Evolutionary conservation across 106 monocot species (phyloP), one percentile per base, ranked within the genome.

Genomic region (Dactylorhiza incarnata): DNA sequence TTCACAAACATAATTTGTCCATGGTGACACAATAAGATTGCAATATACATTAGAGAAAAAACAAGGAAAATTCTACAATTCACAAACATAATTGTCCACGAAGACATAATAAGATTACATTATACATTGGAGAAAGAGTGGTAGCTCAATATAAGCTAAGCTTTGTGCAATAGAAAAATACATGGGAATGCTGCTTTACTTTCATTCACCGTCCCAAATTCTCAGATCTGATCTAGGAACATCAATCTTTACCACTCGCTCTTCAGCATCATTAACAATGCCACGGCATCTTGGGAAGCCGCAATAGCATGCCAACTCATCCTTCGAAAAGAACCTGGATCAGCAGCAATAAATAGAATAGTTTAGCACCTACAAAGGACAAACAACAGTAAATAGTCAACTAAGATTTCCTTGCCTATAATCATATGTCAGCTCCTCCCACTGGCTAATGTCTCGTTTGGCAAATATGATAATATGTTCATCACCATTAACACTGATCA

Each of bases 401-500:
- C 2, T 10, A 72, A 72, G 11, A 15, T 62, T 14, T 43, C 24
- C 8, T 48, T 50, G 23, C 97, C 97, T 94, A 75, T 99, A 99
- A 67, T 99, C 97, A 80, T 99, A 99, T 48, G 94, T 86, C 84
- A 99, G 70, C 72, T 99, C 97, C 75, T 99, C 94, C 97, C 94
- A 91, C 49, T 82, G 73, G 49, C 83, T 82, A 50, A 99, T 91
- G 66, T 99, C 97, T 58, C 97, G 87, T 84, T 99, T 99, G 74
- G 97, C 97, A 91, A 91, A 99, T 79, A 99, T 99, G 73, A 94
- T 94, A 69, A 99, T 99, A 82, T 94, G 97, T 47, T 88, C 91
- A 71, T 88, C 86, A 73, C 94, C 94, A 75, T 81, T 69, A 68
- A 99, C 86, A 73, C 79, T 94, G 73, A 99, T 88, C 55, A 84